These are phyloP conservation scores for Pterulicium gracile DNA, from an alignment of 1,284 basidiomycete genomes.

Conservation along the genomic window DNA sequence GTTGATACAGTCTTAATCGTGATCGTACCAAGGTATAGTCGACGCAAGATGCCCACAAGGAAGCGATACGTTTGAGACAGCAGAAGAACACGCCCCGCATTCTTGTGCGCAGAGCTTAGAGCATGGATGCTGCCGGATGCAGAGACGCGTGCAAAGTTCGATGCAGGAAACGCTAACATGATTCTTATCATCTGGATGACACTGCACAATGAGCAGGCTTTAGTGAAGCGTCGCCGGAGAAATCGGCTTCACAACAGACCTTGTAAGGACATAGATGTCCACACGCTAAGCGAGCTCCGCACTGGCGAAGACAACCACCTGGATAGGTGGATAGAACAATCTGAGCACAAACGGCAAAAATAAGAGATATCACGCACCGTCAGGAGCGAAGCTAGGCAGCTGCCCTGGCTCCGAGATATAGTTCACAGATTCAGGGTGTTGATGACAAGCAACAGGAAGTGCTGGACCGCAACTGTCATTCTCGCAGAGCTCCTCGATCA, in stretches of 20 bases:
- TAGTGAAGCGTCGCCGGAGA: conserved; percentile 2
- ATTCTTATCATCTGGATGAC: conserved; percentile 53
- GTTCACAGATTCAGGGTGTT: conserved; percentile 35
- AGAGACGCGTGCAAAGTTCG: conserved; percentile 37
- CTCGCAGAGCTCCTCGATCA: conserved; percentile 45
- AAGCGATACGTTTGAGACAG: conserved; percentile 34
- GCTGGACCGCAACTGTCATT: conserved; percentile 35
- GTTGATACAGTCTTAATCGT: conserved; percentile 1
- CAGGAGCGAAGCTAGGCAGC: conserved; percentile 43
- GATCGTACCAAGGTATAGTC: conserved; percentile 43
- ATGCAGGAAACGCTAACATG: conserved; percentile 41
- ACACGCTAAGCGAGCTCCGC: conserved; percentile 46
- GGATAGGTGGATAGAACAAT: no score
- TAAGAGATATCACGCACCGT: conserved; percentile 28
- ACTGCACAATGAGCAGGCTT: conserved; percentile 34
- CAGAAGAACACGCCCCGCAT: conserved; percentile 50
- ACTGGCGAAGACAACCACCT: conserved; percentile 57
- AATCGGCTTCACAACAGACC: conserved; percentile 21
- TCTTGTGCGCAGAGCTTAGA: conserved; percentile 35
- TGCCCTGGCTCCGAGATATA: conserved; percentile 39
- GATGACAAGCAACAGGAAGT: conserved; percentile 48
- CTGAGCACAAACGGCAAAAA: no score
- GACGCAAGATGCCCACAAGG: conserved; percentile 51
- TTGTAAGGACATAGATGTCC: conserved; percentile 61
- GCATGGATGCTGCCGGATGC: conserved; percentile 52